Evolutionary conservation across 2,329 filamentous ascomycete species (phyloP).

Genomic region (Colletotrichum higginsianum): DNA sequence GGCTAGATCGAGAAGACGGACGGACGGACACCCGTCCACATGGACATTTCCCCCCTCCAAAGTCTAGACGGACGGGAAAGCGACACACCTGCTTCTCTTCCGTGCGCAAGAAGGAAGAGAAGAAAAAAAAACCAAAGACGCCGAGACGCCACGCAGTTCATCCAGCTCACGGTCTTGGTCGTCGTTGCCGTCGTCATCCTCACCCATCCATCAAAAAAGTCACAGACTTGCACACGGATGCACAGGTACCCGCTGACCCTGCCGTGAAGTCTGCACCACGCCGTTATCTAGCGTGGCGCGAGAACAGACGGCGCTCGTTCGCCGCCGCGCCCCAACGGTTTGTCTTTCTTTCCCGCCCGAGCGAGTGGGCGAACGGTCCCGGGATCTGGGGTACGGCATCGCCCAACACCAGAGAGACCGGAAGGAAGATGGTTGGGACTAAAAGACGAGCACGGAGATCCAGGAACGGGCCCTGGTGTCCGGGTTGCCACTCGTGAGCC

Average conservation of each 20-base stretch:
- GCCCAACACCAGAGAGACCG: neutral
- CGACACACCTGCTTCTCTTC: neutral
- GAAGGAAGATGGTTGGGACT: neutral
- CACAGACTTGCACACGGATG: neutral
- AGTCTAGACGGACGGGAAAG: neutral
- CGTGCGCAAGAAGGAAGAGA: neutral
- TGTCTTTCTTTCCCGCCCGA: neutral
- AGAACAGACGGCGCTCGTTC: slow-evolving; percentile 32
- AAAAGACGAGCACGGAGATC: neutral
- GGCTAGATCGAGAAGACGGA: neutral
- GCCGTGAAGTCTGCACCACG: slow-evolving; percentile 11
- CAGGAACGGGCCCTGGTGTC: slow-evolving; percentile 14
- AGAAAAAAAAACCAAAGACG: neutral
- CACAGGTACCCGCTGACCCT: neutral
- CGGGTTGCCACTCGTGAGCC: neutral
- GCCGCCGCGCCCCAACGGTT: slow-evolving; percentile 19
- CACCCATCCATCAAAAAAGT: neutral
- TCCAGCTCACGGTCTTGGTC: neutral
- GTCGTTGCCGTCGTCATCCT: neutral
- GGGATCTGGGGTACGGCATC: slow-evolving; percentile 12
- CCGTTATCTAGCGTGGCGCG: slow-evolving; percentile 27
- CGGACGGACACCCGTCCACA: neutral
- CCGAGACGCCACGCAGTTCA: slow-evolving; percentile 6
- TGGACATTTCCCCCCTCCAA: neutral
- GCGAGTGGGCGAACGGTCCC: slow-evolving; percentile 2